phyloP scores from a whole-genome alignment of 108 stramenopile species.

The Pseudonitzschia multiseries region DNA sequence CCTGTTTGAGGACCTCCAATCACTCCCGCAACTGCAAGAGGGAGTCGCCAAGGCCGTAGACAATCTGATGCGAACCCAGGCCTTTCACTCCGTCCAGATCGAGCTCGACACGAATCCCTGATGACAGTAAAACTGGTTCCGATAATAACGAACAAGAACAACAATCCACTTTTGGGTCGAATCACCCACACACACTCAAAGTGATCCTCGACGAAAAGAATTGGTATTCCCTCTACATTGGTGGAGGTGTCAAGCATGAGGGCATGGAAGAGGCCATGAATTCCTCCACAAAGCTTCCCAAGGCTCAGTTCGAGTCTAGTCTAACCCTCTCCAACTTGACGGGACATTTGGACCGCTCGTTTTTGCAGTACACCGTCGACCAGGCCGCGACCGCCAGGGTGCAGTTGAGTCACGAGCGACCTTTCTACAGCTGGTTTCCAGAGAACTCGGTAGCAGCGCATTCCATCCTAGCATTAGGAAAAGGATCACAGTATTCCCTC shows the following conservation, averaged over 20 bases:
- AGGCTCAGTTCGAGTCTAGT: slow-evolving; percentile 76
- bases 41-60: slow-evolving; percentile 46
- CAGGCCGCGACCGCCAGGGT: slow-evolving; percentile 57
- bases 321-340: slow-evolving; percentile 64
- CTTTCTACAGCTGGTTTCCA: slow-evolving; percentile 58
- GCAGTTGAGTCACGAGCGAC: slow-evolving; percentile 60
- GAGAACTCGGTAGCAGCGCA: slow-evolving; percentile 15
- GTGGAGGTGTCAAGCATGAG: slow-evolving; percentile 80
- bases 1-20: slow-evolving; percentile 51
- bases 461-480: slow-evolving; percentile 31
- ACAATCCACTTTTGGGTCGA: not conserved
- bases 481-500: slow-evolving; percentile 47
- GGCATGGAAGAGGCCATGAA: slow-evolving; percentile 36
- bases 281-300: slow-evolving; percentile 44
- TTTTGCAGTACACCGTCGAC: slow-evolving; percentile 67
- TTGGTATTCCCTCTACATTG: slow-evolving; percentile 79
- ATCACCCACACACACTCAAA: slow-evolving; percentile 34
- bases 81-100: slow-evolving; percentile 69
- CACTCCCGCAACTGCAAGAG: slow-evolving; percentile 36
- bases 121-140: slow-evolving; percentile 4
- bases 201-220: slow-evolving; percentile 77
- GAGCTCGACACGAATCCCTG: slow-evolving; percentile 33
- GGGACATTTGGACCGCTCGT: slow-evolving; percentile 64
- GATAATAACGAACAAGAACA: slow-evolving; percentile 7
- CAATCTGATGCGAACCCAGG: slow-evolving; percentile 62